These are phyloP conservation scores for Sarcodon aspratus DNA, from an alignment of 768 basidiomycete species.

Conservation along the genomic window DNA sequence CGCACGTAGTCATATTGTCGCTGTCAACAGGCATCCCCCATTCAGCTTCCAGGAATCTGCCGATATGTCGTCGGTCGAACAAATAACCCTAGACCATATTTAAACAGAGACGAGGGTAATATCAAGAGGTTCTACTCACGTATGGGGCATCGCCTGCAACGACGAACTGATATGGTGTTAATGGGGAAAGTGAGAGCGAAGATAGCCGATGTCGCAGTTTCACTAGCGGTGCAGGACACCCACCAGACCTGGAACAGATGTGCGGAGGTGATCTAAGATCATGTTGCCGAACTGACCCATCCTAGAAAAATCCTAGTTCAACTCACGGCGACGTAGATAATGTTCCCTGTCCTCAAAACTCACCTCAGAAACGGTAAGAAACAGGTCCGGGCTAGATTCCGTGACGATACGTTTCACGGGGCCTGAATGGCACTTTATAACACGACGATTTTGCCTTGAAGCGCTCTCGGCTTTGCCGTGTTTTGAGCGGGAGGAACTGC, in stretches of 20 bases:
- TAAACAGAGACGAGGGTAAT: conserved; percentile 2
- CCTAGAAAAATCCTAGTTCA: conserved; percentile 30
- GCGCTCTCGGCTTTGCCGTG: conserved; percentile 32
- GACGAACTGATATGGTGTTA: conserved; percentile 76
- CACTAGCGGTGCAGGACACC: conserved; percentile 66
- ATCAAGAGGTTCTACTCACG: conserved; percentile 31
- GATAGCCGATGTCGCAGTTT: conserved; percentile 55
- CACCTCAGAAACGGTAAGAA: conserved; percentile 75
- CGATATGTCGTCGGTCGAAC: conserved; percentile 70
- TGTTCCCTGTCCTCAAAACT: conserved; percentile 8
- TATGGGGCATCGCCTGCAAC: conserved; percentile 74
- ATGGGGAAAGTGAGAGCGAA: conserved; percentile 61
- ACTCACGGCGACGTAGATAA: conserved; percentile 13
- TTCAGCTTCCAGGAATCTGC: conserved; percentile 47
- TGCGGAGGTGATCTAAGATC: conserved; percentile 60
- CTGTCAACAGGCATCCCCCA: conserved; percentile 52
- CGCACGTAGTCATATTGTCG: conserved; percentile 59
- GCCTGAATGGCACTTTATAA: conserved; percentile 58
- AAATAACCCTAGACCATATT: conserved; percentile 50
- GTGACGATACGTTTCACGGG: conserved; percentile 74
- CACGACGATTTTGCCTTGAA: conserved; percentile 34
- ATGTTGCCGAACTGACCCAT: conserved; percentile 82
- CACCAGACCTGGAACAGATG: conserved; percentile 31
- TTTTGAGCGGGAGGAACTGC: conserved; percentile 21
- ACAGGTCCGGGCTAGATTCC: conserved; percentile 67